phyloP scores from a whole-genome alignment of 495 filamentous ascomycete genomes.

The Penicillium lagena region DNA sequence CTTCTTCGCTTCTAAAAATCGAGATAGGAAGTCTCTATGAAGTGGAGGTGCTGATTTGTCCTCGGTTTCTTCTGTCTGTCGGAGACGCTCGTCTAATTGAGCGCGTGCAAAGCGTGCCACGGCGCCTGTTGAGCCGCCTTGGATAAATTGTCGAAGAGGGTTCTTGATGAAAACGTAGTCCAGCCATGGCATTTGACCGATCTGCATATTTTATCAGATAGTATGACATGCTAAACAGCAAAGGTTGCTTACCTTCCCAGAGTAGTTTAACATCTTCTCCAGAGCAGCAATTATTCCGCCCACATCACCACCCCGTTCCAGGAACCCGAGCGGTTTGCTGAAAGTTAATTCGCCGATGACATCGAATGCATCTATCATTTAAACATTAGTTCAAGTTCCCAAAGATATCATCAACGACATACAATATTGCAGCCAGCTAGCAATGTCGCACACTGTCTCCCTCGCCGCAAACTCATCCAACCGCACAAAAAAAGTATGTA shows the following conservation, averaged over 20 bases:
- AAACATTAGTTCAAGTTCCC: constrained; percentile 5
- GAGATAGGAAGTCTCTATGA: constrained; percentile 20
- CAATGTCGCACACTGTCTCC: constrained; percentile 27
- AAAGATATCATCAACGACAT: background rate
- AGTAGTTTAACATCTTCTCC: constrained; percentile 12
- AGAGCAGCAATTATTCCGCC: constrained; percentile 22
- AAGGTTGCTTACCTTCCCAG: constrained; percentile 5
- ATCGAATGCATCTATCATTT: constrained; percentile 31
- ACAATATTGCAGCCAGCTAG: constrained; percentile 36
- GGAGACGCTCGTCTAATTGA: constrained; percentile 37
- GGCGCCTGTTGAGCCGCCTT: constrained; percentile 21
- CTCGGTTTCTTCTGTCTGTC: background rate
- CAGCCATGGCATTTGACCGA: constrained; percentile 47
- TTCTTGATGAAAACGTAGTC: constrained; percentile 48
- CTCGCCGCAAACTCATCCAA: constrained; percentile 25
- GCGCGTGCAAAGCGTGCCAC: constrained; percentile 38
- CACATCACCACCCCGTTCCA: constrained; percentile 30
- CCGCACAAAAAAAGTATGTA: constrained; percentile 21
- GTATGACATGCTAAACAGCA: background rate
- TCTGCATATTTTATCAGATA: constrained; percentile 1
- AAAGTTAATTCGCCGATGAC: constrained; percentile 33
- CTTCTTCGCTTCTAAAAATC: constrained; percentile 26
- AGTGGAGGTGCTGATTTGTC: background rate
- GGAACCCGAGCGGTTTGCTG: constrained; percentile 31
- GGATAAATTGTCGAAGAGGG: constrained; percentile 30